Percentiles rank a stretch among this genome's conserved stretches.
Conservation (phyloP, 208 protist species). For the Trypanosoma rangeli region DNA sequence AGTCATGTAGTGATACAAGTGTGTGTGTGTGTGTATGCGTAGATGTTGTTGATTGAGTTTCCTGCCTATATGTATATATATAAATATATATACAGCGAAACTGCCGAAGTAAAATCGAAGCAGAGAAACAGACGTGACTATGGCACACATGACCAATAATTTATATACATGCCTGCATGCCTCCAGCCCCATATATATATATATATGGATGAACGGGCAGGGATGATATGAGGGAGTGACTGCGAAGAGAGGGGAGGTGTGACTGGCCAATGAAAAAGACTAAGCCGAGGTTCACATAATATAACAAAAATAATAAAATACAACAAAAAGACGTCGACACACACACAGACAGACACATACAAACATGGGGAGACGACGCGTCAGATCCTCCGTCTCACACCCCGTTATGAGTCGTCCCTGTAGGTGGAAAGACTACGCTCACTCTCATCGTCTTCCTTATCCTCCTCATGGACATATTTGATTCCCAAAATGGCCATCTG, state of each 20-base stretch:
- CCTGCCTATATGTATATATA: no score
- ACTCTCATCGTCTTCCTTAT: neutral
- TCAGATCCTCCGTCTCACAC: neutral
- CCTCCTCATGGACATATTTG: neutral
- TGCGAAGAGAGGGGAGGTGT: neutral
- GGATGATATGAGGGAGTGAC: neutral
- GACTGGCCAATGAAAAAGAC: no score
- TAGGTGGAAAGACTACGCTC: constrained; percentile 18
- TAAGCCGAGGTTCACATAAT: no score
- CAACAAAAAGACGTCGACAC: neutral
- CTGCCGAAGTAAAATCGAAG: neutral
- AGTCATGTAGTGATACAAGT: neutral
- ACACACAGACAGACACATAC: neutral
- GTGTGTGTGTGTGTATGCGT: neutral
- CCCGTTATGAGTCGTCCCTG: constrained; percentile 10
- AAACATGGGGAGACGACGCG: neutral
- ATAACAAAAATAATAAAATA: no score
- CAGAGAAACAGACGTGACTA: neutral
- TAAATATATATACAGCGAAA: neutral
- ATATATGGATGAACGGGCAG: neutral
- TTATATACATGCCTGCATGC: constrained; percentile 2
- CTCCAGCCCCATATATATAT: constrained; percentile 1
- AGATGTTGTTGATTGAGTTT: neutral
- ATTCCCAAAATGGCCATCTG: neutral
- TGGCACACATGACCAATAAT: constrained; percentile 12